Evolutionary conservation across 106 monocot species (phyloP).

Genomic region (Cymbidium sinense): DNA sequence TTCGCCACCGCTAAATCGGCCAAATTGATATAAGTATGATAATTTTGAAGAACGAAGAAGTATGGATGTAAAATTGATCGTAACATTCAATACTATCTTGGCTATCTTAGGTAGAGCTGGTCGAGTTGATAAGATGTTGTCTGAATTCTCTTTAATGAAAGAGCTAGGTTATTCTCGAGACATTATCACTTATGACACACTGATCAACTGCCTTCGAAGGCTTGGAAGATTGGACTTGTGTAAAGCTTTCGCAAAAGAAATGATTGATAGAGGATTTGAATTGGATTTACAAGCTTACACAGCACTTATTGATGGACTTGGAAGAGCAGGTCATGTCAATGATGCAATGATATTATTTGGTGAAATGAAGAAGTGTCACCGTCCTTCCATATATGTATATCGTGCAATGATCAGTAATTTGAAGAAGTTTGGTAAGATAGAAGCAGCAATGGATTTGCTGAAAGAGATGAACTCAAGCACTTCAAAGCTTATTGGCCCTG

Average conservation of each 20-base stretch:
- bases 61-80: slow-evolving; percentile 31
- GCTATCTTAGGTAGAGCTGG: slow-evolving; percentile 61
- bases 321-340: slow-evolving; percentile 51
- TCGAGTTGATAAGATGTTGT: slow-evolving; percentile 49
- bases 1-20: slow-evolving; percentile 36
- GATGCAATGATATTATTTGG: slow-evolving; percentile 53
- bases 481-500: slow-evolving; percentile 54
- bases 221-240: slow-evolving; percentile 55
- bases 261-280: slow-evolving; percentile 45
- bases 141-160: slow-evolving; percentile 52
- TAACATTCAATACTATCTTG: slow-evolving; percentile 69
- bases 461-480: slow-evolving; percentile 63
- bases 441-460: slow-evolving; percentile 29
- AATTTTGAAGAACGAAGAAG: slow-evolving; percentile 54
- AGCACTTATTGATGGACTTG: slow-evolving; percentile 57
- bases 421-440: slow-evolving; percentile 47
- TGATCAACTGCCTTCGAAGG: slow-evolving; percentile 58
- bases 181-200: slow-evolving; percentile 57
- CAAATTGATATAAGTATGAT: slow-evolving; percentile 40
- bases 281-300: slow-evolving; percentile 65
- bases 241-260: slow-evolving; percentile 45
- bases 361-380: slow-evolving; percentile 46
- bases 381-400: slow-evolving; percentile 60
- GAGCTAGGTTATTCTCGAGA: slow-evolving; percentile 50
- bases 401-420: slow-evolving; percentile 53